Evolutionary conservation across 2,329 filamentous ascomycete genomes (phyloP).

Genomic region (Pyricularia sp.): DNA sequence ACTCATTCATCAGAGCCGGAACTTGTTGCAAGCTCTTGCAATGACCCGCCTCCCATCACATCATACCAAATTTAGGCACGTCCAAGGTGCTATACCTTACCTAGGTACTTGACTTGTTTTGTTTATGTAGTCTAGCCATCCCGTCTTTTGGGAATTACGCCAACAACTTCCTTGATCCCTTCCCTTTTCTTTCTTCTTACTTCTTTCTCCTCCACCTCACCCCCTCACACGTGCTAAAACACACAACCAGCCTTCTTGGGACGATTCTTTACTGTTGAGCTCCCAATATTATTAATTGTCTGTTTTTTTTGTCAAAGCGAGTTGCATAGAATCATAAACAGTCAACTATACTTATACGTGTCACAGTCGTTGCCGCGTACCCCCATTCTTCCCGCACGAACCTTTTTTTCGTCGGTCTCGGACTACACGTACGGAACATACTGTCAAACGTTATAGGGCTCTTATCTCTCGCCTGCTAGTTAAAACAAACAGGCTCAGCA

Average conservation of each 20-base stretch:
- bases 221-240: background rate
- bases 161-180: background rate
- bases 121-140: background rate
- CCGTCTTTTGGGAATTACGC: background rate
- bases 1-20: background rate
- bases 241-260: background rate
- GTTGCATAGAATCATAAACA: background rate
- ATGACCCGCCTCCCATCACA: background rate
- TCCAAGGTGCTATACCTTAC: background rate
- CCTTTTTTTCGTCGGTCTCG: background rate
- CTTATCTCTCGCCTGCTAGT: background rate
- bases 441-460: background rate
- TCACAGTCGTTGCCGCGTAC: background rate
- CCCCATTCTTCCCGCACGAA: background rate
- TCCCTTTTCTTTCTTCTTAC: background rate
- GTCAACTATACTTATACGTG: background rate
- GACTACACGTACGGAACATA: no score
- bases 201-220: background rate
- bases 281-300: background rate
- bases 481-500: background rate
- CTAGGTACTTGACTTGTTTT: background rate
- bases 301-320: background rate
- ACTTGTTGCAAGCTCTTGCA: background rate
- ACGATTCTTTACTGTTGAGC: background rate
- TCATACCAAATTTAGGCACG: background rate